phyloP scores from a whole-genome alignment of 2,329 filamentous ascomycete species.

The Calonectria henricotiae region DNA sequence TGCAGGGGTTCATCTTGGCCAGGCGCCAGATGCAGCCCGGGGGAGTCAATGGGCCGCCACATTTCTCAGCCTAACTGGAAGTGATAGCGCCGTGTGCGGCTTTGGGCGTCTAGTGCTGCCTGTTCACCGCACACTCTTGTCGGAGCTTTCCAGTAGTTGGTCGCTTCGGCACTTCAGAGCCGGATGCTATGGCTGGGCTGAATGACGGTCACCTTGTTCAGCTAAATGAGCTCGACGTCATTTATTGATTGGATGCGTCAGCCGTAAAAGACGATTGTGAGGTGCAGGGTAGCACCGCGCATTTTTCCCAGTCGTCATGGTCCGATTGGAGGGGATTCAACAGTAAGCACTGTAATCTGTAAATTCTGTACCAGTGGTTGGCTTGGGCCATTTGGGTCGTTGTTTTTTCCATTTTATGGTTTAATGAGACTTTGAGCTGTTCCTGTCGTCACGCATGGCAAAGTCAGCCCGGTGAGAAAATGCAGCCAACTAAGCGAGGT shows the following conservation, averaged over 20 bases:
- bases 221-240: background rate
- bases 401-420: too few species aligned
- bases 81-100: background rate
- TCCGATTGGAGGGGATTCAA: background rate
- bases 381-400: too few species aligned
- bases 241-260: background rate
- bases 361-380: background rate
- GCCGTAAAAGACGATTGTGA: too few species aligned
- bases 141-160: background rate
- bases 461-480: too few species aligned
- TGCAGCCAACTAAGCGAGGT: too few species aligned
- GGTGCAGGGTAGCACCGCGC: background rate
- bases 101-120: background rate
- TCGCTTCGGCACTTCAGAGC: background rate
- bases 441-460: too few species aligned
- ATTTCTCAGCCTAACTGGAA: background rate
- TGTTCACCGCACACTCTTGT: background rate
- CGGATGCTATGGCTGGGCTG: background rate
- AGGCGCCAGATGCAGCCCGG: background rate
- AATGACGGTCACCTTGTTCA: background rate
- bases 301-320: background rate
- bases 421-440: too few species aligned
- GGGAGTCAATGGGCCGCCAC: background rate
- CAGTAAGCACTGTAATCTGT: background rate
- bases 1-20: background rate